Evolutionary conservation across 1,284 basidiomycete species (phyloP).

Genomic region (Meira miltonrushii): DNA sequence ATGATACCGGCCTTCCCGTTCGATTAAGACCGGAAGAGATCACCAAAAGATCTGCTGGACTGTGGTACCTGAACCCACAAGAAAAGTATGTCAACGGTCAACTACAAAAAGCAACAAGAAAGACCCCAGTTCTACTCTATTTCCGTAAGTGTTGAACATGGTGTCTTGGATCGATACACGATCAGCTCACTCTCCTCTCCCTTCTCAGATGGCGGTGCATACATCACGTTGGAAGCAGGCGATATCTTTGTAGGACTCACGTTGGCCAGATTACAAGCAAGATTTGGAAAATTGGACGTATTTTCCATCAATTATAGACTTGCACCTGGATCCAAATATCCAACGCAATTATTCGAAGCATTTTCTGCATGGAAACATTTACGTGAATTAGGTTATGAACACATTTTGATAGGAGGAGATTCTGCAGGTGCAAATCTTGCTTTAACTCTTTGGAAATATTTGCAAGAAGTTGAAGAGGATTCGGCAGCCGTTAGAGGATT

Average conservation of each 20-base stretch:
- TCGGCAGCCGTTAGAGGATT: neutral
- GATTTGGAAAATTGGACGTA: neutral
- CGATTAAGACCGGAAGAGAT: neutral
- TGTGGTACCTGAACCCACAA: slow-evolving; percentile 6
- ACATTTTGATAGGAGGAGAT: slow-evolving; percentile 1
- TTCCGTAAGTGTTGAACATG: neutral
- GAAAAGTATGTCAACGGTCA: neutral
- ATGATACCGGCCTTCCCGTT: neutral
- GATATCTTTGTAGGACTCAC: neutral
- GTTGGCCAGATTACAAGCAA: neutral
- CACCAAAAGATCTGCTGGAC: neutral
- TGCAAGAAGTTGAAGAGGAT: neutral
- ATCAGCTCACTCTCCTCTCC: neutral
- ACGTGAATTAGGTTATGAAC: neutral
- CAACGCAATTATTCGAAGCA: neutral
- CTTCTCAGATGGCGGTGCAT: slow-evolving; percentile 4
- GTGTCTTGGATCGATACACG: neutral
- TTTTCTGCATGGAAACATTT: neutral
- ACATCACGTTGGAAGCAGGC: slow-evolving; percentile 1
- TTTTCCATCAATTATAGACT: slow-evolving; percentile 5
- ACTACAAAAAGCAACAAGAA: neutral
- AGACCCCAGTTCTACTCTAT: neutral
- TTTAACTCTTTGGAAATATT: slow-evolving; percentile 3
- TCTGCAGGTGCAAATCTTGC: slow-evolving; percentile 5
- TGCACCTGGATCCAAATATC: neutral